Conservation (phyloP, 345 rosid genomes). For the Clausena lansium region DNA sequence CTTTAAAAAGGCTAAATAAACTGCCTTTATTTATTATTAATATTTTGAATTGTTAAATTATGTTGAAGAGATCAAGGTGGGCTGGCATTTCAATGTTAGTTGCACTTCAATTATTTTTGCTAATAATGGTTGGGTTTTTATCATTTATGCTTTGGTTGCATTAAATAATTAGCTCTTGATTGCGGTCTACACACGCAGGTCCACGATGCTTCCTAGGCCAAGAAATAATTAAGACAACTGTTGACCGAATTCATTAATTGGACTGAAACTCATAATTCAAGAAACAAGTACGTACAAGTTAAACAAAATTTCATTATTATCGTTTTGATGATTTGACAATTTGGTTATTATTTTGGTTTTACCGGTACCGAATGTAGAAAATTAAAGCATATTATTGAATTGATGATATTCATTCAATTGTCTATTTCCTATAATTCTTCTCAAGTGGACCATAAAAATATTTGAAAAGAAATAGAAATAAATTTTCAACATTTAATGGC, state of each 20-base stretch:
- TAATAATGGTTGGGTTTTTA: not conserved
- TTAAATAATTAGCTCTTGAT: not conserved
- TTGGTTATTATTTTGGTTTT: too few relatives aligned
- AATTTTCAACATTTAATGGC: conserved; percentile 5
- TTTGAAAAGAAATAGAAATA: not conserved
- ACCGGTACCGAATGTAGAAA: too few relatives aligned
- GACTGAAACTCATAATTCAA: not conserved
- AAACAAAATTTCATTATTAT: not conserved
- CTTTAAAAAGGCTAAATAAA: conserved; percentile 7
- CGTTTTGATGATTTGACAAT: too few relatives aligned
- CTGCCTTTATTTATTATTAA: not conserved
- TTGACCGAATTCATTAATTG: not conserved
- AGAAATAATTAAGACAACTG: not conserved
- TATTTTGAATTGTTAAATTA: not conserved
- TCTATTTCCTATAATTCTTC: not conserved
- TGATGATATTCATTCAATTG: not conserved
- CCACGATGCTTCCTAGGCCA: conserved; percentile 1
- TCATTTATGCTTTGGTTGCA: not conserved
- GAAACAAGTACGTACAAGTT: too few relatives aligned
- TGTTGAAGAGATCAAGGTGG: not conserved
- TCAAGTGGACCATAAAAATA: conserved; percentile 4
- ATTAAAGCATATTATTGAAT: not conserved
- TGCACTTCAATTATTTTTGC: not conserved
- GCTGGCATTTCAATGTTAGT: not conserved
- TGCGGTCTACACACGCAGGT: conserved; percentile 19